Percentiles rank a stretch among this genome's conserved stretches.
Conservation (phyloP, 495 filamentous ascomycete genomes). For the Penicillium manginii region DNA sequence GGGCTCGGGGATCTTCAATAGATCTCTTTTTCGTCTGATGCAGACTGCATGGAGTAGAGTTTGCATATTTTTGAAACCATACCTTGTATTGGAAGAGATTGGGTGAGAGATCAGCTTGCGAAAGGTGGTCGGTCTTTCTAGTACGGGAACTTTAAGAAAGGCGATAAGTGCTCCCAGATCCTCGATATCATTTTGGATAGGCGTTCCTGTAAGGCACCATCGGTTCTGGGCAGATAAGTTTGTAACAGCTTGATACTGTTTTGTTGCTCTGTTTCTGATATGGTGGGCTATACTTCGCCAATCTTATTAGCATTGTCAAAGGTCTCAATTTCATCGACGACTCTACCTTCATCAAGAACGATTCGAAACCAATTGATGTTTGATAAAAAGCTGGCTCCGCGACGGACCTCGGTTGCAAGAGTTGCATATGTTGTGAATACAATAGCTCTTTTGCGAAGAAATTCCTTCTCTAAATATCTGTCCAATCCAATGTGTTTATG, state of each 20-base stretch:
- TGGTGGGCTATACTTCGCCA: background rate
- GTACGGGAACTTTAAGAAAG: conserved; percentile 6
- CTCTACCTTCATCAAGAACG: background rate
- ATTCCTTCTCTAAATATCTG: background rate
- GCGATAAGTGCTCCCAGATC: conserved; percentile 5
- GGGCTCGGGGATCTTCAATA: background rate
- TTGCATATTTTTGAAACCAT: background rate
- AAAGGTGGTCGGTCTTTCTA: conserved; percentile 2
- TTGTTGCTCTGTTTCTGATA: conserved; percentile 7
- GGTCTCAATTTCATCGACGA: background rate
- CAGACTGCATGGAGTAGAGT: background rate
- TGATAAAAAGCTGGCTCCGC: background rate
- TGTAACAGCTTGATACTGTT: conserved; percentile 7
- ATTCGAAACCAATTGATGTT: conserved; percentile 2
- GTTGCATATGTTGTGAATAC: background rate
- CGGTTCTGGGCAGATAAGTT: background rate
- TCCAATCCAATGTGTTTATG: background rate
- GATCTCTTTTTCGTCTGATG: background rate
- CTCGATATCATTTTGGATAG: conserved; percentile 10
- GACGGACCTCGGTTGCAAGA: background rate
- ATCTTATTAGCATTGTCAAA: background rate
- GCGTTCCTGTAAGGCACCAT: conserved; percentile 11
- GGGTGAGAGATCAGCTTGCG: conserved; percentile 7
- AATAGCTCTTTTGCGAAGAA: background rate
- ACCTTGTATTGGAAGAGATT: background rate